Conservation (phyloP, 2,329 filamentous ascomycete genomes). For the Alternaria incomplexa region DNA sequence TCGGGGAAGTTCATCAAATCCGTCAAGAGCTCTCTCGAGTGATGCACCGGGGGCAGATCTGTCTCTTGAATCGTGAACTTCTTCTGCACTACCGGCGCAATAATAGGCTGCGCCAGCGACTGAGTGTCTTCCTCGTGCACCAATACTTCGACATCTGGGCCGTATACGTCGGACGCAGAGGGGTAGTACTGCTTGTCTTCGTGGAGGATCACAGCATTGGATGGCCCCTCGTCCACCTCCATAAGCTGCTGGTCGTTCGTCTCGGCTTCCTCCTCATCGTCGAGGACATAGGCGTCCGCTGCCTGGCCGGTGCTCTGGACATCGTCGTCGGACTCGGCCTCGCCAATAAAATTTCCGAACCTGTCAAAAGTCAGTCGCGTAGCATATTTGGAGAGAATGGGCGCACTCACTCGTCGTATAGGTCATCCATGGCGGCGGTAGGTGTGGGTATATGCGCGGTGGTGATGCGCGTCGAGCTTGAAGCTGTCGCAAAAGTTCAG, state of each 20-base stretch:
- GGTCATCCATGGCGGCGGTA: constrained; percentile 77
- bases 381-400: not conserved
- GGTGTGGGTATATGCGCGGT: constrained; percentile 16
- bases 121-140: constrained; percentile 98
- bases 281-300: constrained; percentile 79
- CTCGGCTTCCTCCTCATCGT: constrained; percentile 57
- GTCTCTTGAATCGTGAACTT: constrained; percentile 95
- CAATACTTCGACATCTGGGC: constrained; percentile 89
- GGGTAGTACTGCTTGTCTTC: constrained; percentile 99
- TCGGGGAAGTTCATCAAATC: constrained; percentile 96
- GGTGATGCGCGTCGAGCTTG: constrained; percentile 27
- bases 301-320: constrained; percentile 77
- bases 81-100: constrained; percentile 90
- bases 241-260: constrained; percentile 82
- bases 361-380: constrained; percentile 54
- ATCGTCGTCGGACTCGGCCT: constrained; percentile 88
- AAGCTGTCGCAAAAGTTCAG: constrained; percentile 38
- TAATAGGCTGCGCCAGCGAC: constrained; percentile 87
- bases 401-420: constrained; percentile 83
- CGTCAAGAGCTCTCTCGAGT: constrained; percentile 89
- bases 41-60: constrained; percentile 86
- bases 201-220: constrained; percentile 95
- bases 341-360: constrained; percentile 98
- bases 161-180: constrained; percentile 95
- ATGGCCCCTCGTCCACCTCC: constrained; percentile 91